Evolutionary conservation across 148 eudicot genomes (phyloP).

Genomic region (Dysphania ambrosioides): DNA sequence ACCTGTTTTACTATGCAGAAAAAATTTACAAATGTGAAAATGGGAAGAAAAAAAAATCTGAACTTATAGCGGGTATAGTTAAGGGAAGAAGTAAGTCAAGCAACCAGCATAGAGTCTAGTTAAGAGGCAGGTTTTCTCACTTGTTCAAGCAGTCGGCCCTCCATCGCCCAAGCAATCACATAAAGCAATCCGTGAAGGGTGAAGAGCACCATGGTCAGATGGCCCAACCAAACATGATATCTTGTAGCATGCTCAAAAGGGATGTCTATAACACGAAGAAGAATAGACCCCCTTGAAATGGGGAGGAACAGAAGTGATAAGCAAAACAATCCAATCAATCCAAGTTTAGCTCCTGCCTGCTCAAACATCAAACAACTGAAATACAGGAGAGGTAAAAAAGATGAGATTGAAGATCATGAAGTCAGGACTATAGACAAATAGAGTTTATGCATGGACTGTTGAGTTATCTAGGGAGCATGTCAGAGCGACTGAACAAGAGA

Average conservation of each 20-base stretch:
- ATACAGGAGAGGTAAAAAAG: constrained; percentile 12
- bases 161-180: constrained; percentile 53
- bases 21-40: too few relatives aligned
- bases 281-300: constrained; percentile 72
- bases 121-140: constrained; percentile 34
- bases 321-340: constrained; percentile 62
- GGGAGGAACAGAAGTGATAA: constrained; percentile 78
- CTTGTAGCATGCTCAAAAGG: constrained; percentile 84
- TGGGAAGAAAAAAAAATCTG: too few relatives aligned
- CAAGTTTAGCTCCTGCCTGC: constrained; percentile 46
- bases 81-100: neutral
- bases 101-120: neutral
- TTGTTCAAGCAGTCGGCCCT: constrained; percentile 43
- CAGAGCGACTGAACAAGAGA: too few relatives aligned
- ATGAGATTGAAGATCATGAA: neutral
- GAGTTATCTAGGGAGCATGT: too few relatives aligned
- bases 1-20: too few relatives aligned
- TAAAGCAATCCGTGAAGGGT: constrained; percentile 71
- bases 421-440: neutral
- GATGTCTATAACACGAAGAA: constrained; percentile 64
- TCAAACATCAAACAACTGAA: constrained; percentile 53
- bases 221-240: constrained; percentile 94
- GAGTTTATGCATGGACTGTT: too few relatives aligned
- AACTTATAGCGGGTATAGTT: neutral
- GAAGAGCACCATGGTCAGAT: constrained; percentile 69